A percentile compares a stretch with the other conserved stretches of the same genome.
These are phyloP conservation scores for Exophiala sideris DNA, from an alignment of 2,329 filamentous ascomycete genomes.

Conservation along the genomic window DNA sequence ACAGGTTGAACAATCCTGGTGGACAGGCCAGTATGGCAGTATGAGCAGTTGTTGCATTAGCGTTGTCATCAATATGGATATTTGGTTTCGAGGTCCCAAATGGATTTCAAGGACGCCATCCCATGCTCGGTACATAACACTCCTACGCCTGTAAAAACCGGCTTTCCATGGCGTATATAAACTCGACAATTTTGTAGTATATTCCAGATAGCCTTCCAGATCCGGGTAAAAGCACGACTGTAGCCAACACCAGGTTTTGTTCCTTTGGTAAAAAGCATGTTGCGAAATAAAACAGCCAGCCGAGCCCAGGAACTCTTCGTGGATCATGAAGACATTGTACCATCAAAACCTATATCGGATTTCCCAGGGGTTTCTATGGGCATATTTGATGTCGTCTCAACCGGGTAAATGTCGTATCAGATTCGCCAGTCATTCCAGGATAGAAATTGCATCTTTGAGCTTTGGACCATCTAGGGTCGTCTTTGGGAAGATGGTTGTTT, in stretches of 20 bases:
- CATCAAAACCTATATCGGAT: slow-evolving; percentile 15
- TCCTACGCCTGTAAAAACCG: slow-evolving; percentile 31
- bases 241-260: slow-evolving; percentile 16
- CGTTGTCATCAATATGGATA: slow-evolving; percentile 13
- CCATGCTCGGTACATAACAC: slow-evolving; percentile 22
- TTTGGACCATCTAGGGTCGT: too few species aligned
- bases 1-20: neutral
- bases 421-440: neutral
- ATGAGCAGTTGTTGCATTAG: slow-evolving; percentile 20
- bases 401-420: too few species aligned
- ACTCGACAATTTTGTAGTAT: slow-evolving; percentile 10
- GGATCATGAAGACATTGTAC: slow-evolving; percentile 16
- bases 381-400: too few species aligned
- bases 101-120: slow-evolving; percentile 10
- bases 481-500: neutral
- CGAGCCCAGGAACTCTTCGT: slow-evolving; percentile 11
- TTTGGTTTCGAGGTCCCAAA: slow-evolving; percentile 1
- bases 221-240: slow-evolving; percentile 26
- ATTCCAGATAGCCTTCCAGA: slow-evolving; percentile 26
- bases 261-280: neutral
- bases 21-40: neutral
- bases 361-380: too few species aligned
- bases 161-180: slow-evolving; percentile 30
- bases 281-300: too few species aligned
- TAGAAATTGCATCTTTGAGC: neutral